Percentiles rank a stretch among this genome's conserved stretches.
phyloP scores from a whole-genome alignment of 495 filamentous ascomycete genomes.

The Penicillium paradoxum region DNA sequence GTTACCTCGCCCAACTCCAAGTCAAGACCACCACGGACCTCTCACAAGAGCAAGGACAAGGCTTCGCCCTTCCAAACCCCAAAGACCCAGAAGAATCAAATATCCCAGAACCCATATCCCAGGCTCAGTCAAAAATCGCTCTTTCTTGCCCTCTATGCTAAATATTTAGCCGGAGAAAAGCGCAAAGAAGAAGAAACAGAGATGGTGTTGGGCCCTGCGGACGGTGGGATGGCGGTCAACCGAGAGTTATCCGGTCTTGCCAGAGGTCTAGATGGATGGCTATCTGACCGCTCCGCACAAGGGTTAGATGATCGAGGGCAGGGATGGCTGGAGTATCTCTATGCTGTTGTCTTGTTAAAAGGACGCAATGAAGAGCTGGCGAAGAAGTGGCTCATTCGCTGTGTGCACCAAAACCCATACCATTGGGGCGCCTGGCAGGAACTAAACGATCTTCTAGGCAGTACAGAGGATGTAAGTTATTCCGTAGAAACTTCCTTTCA shows the following conservation, averaged over 20 bases:
- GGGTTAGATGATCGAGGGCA: constrained; percentile 63
- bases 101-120: constrained; percentile 40
- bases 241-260: constrained; percentile 72
- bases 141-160: constrained; percentile 92
- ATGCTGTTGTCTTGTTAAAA: constrained; percentile 84
- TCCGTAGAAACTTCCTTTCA: constrained; percentile 1
- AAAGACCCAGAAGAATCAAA: constrained; percentile 26
- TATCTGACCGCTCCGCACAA: constrained; percentile 55
- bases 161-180: constrained; percentile 91
- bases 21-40: constrained; percentile 30
- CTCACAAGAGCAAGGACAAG: constrained; percentile 54
- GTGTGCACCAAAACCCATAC: constrained; percentile 80
- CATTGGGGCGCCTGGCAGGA: constrained; percentile 98
- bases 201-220: constrained; percentile 92
- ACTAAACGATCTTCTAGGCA: constrained; percentile 66
- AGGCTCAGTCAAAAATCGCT: constrained; percentile 78
- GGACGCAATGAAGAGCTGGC: constrained; percentile 83
- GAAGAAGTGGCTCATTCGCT: constrained; percentile 73
- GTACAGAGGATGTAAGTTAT: constrained; percentile 72
- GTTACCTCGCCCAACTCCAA: constrained; percentile 43
- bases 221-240: constrained; percentile 77
- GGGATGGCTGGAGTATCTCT: constrained; percentile 95
- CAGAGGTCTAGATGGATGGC: constrained; percentile 72
- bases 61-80: constrained; percentile 30
- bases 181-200: constrained; percentile 92